phyloP scores from a whole-genome alignment of 2,329 filamentous ascomycete species.

The Clonostachys chloroleuca region DNA sequence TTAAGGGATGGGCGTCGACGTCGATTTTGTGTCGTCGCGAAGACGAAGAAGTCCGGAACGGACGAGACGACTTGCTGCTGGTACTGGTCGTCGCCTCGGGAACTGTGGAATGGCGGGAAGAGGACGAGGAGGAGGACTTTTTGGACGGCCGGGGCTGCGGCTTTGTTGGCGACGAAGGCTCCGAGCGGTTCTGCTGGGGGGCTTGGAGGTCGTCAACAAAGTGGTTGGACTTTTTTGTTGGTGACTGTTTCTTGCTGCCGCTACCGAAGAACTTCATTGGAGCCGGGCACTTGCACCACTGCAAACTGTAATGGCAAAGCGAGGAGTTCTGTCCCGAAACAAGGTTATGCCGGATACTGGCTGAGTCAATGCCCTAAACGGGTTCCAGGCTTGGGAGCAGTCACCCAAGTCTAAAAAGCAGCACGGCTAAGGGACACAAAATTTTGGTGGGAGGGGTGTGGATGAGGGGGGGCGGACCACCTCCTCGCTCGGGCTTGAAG shows the following conservation, averaged over 20 bases:
- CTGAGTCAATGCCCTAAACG: slow-evolving; percentile 4
- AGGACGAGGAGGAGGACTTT: slow-evolving; percentile 21
- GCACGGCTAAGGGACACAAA: neutral
- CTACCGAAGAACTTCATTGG: slow-evolving; percentile 46
- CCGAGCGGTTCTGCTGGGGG: slow-evolving; percentile 23
- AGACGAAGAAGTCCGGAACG: slow-evolving; percentile 36
- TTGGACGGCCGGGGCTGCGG: slow-evolving; percentile 27
- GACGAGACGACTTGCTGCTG: slow-evolving; percentile 22
- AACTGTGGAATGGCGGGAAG: slow-evolving; percentile 20
- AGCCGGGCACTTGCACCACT: slow-evolving; percentile 7
- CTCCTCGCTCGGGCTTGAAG: neutral
- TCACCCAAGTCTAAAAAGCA: neutral
- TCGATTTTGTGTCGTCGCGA: slow-evolving; percentile 53
- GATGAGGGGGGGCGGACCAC: neutral
- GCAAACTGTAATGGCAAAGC: neutral
- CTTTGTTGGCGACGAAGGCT: slow-evolving; percentile 26
- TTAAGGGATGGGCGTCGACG: slow-evolving; percentile 78
- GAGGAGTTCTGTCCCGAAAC: slow-evolving; percentile 25
- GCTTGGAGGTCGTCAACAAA: slow-evolving; percentile 27
- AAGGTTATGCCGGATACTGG: slow-evolving; percentile 24
- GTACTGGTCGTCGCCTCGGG: neutral
- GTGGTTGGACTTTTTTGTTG: slow-evolving; percentile 34
- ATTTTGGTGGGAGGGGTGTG: neutral
- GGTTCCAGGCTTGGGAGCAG: neutral
- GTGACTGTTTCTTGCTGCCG: slow-evolving; percentile 33